Evolutionary conservation across 1,284 basidiomycete species (phyloP).

Genomic region (Apiotrichum gamsii): DNA sequence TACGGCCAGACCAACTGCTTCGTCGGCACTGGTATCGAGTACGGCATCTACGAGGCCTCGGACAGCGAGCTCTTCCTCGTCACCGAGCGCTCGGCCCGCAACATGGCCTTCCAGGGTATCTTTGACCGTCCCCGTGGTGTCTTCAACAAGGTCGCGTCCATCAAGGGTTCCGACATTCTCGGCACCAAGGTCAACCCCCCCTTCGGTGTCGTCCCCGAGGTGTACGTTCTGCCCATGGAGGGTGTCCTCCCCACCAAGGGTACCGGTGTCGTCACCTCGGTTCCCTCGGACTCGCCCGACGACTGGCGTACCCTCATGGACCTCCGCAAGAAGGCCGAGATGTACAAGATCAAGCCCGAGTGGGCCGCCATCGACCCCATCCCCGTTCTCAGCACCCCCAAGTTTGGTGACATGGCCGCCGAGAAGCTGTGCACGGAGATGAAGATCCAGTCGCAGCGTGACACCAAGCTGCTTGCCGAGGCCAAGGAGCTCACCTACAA

Average conservation of each 20-base stretch:
- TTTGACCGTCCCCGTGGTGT: conserved; percentile 65
- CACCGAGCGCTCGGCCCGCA: conserved; percentile 84
- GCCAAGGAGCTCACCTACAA: conserved; percentile 98
- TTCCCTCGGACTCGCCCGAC: conserved; percentile 97
- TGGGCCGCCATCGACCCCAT: conserved; percentile 85
- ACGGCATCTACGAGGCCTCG: conserved; percentile 83
- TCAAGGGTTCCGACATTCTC: conserved; percentile 72
- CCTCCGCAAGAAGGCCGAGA: conserved; percentile 93
- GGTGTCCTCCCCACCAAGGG: conserved; percentile 93
- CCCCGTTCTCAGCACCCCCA: conserved; percentile 79
- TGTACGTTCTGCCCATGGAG: conserved; percentile 98
- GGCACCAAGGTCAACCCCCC: conserved; percentile 91
- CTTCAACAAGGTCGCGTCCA: conserved; percentile 64
- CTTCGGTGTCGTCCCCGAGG: conserved; percentile 72
- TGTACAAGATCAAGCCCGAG: conserved; percentile 86
- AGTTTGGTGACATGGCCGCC: conserved; percentile 88
- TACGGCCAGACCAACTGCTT: conserved; percentile 99
- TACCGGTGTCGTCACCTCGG: conserved; percentile 96
- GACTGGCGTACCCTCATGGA: conserved; percentile 89
- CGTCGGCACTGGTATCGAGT: conserved; percentile 84
- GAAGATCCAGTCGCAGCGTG: conserved; percentile 95
- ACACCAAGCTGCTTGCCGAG: conserved; percentile 84
- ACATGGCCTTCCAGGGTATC: conserved; percentile 92
- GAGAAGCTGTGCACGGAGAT: conserved; percentile 79
- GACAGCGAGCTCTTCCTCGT: conserved; percentile 82